Evolutionary conservation across 208 protist species (phyloP), one percentile per base, ranked within the genome.

Genomic region (Wallacemonas rigidus): DNA sequence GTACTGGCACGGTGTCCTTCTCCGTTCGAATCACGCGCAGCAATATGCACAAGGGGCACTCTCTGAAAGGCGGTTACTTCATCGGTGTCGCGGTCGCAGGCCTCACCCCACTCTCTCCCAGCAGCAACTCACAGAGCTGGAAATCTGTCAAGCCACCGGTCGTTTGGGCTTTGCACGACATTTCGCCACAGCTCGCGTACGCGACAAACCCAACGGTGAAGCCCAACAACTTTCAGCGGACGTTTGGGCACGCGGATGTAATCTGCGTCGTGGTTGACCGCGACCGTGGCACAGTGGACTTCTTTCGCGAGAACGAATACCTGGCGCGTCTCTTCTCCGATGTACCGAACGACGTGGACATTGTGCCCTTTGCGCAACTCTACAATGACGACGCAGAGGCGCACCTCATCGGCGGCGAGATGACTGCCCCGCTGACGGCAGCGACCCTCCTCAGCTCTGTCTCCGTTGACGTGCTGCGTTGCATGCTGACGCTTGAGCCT

Each of bases 131-230:
- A 26, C 88, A 95, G 70, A 90, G 83, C 65, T 97, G 92, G 92
- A 95, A 95, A 78, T 76, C 88, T 1, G 79, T 87, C 44, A 94
- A 91, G 72, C 92, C 92, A 17, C 92, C 92, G 17, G 79, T 93
- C 65, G 92, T 97, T 12, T 97, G 92, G 92, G 92, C 92, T 0
- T 79, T 97, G 56, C 92, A 97, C 72, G 92, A 97, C 77, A 91
- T 86, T 12, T 93, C 92, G 3, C 92, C 92, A 55, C 92, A 97
- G 77, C 82, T 97, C 45, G 80, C 90, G 40, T 88, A 97, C 73
- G 92, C 92, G 36, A 92, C 89, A 39, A 97, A 97, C 76, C 92
- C 92, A 26, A 92, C 89, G 3, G 90, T 97, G 50, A 92, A 88
- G 79, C 78, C 87, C 41, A 97, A 97, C 81, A 91, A 89, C 76